These are phyloP conservation scores for Elsinoe necatrix DNA, from an alignment of 2,329 filamentous ascomycete species.

Conservation along the genomic window DNA sequence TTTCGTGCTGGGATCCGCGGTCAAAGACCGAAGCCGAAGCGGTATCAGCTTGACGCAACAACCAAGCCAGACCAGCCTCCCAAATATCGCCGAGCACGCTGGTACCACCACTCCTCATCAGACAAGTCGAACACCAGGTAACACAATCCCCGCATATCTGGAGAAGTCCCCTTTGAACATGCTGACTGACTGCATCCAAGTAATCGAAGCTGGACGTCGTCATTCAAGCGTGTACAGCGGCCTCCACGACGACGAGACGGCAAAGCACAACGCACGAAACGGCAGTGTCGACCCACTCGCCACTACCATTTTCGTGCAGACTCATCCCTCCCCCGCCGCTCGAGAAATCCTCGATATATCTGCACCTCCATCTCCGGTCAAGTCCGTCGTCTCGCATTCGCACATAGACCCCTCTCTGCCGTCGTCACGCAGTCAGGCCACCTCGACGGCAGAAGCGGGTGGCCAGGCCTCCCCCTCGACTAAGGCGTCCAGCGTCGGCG, in stretches of 20 bases:
- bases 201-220: conserved; percentile 12
- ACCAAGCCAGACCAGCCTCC: conserved; percentile 1
- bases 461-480: conserved; percentile 27
- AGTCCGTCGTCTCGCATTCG: conserved; percentile 10
- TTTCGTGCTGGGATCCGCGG: background rate
- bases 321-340: conserved; percentile 15
- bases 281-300: conserved; percentile 28
- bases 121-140: conserved; percentile 15
- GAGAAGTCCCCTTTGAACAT: conserved; percentile 1
- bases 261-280: conserved; percentile 25
- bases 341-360: conserved; percentile 14
- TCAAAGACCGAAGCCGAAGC: conserved; percentile 7
- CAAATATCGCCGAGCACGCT: conserved; percentile 11
- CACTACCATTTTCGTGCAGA: conserved; percentile 20
- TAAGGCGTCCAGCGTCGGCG: conserved; percentile 28
- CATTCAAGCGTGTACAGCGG: conserved; percentile 18
- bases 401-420: conserved; percentile 23
- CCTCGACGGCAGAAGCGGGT: conserved; percentile 26
- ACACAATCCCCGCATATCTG: background rate
- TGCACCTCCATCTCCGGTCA: conserved; percentile 11
- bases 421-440: conserved; percentile 28
- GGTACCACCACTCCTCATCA: conserved; percentile 7
- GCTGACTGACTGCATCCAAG: conserved; percentile 13
- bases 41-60: conserved; percentile 3
- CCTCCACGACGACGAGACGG: conserved; percentile 23